Base-by-base conservation (phyloP, 2,329 filamentous ascomycete species). In the Aspergillus fumigatus region DNA sequence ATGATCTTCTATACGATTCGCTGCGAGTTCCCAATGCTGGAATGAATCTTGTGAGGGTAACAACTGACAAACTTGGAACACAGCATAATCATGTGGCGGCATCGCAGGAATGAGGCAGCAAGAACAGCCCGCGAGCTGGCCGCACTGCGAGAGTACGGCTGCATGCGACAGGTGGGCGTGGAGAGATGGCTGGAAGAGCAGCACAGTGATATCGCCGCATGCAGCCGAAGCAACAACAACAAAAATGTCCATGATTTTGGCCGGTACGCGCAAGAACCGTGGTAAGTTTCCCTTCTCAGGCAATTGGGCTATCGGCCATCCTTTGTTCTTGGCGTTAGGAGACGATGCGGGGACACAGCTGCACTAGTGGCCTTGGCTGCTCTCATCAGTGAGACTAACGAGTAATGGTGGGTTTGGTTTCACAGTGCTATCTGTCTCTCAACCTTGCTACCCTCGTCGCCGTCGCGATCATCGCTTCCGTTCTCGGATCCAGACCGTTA, bases 371-470 rank as follows among this genome's bases (percentile, higher is more conserved):
- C 11, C 60, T 64, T 62, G 60, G 63, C 60, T 43, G 23, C 43
- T 47, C 43, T 47, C 43, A 14, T 14, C 43, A 47, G 21, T 47
- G 43, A 47, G 43, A 47, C n/a, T 51, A 32, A 19, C 48, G 21
- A 51, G 48, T 48, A 53, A 59, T 62, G 54, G 66, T 32, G 26
- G 21, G 10, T 40, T 19, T n/a, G 8, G 26, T 43, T n/a, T n/a
- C 43, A 55, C 53, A 69, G 68, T 48, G 57, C 67, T 35, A 69
- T 71, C 50, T 71, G 68, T 51, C 68, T 70, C 50, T 68, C 62
- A 7, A 51, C 62, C 48, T 51, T 68, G 17, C 62, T 62, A 27
- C 62, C 65, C 35, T 56, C 65, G n/a, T 43, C 57, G 29, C n/a
- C 48, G 8, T 48, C 35, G 10, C 25, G 45, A 52, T 66, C 52